Evolutionary conservation across 768 basidiomycete genomes (phyloP), one percentile per base, ranked within the genome.

Genomic region (Leccinum subtestaceum): DNA sequence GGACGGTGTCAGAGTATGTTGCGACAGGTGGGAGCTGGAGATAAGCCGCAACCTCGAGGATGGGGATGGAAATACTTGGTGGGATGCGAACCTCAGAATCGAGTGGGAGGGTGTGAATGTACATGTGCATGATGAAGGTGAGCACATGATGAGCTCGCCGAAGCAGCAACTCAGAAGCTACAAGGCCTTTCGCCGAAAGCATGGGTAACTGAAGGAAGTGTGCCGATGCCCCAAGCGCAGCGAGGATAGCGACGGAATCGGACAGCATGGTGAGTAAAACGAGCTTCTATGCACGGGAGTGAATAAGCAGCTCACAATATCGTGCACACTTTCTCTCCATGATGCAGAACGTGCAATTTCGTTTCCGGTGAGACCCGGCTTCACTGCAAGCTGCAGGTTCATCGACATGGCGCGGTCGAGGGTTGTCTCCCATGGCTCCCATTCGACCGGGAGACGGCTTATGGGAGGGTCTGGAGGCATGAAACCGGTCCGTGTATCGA

Each of bases 1-100:
- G 81, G 8, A 97, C 94, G 29, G 88, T 88, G 70, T 96, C 94
- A 10, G 94, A 88, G 70, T 94, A 97, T 4, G 94, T 97, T 58
- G 94, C 79, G 43, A 96, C 78, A 0, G 95, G 93, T 0, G 95
- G 95, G 2, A 97, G 76, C 56, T 89, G 85, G 10, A 97, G 84
- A 48, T 87, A 75, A 0, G 77, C 71, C 23, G 84, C 90, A 15
- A 93, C 81, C 57, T 84, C 80, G 19, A 94, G 78, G 34, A 93
- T 81, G 1, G 95, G 95, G 5, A 93, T 71, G 9, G 90, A 80
- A 54, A 98, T 74, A 0, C 86, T 75, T 0, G 79, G 73, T 5
- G 95, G 95, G 46, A 98, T 87, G 38, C 77, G 70, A 32, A 90
- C 78, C 3, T 81, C 77, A 3, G 73, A 71, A n/a, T 74, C 64